phyloP scores from a whole-genome alignment of 2,329 filamentous ascomycete species.

The Niveomyces coronatus region DNA sequence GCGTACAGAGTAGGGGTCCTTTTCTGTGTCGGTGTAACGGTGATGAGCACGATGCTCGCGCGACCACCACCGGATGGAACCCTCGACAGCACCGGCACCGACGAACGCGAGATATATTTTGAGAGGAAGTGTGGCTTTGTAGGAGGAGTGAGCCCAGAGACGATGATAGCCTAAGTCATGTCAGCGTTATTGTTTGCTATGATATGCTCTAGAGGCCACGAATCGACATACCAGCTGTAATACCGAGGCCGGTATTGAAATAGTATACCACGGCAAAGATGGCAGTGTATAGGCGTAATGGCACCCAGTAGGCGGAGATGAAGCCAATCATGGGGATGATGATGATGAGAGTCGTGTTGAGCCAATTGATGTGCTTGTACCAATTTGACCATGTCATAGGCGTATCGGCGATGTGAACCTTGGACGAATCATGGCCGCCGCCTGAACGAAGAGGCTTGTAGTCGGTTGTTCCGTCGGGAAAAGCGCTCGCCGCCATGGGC shows the following conservation, averaged over 20 bases:
- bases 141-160: constrained; percentile 78
- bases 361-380: constrained; percentile 90
- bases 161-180: constrained; percentile 39
- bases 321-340: constrained; percentile 65
- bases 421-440: constrained; percentile 45
- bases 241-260: constrained; percentile 73
- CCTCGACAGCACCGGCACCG: constrained; percentile 74
- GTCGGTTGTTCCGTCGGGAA: constrained; percentile 44
- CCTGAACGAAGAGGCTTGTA: constrained; percentile 38
- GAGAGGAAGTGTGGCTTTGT: constrained; percentile 65
- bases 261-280: constrained; percentile 70
- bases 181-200: constrained; percentile 6
- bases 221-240: constrained; percentile 61
- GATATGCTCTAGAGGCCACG: too few species aligned
- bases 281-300: constrained; percentile 59
- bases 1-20: constrained; percentile 84
- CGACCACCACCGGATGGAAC: constrained; percentile 83
- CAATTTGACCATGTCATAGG: constrained; percentile 75
- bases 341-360: constrained; percentile 75
- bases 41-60: constrained; percentile 81
- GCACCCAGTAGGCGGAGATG: constrained; percentile 68
- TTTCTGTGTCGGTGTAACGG: constrained; percentile 85
- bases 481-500: constrained; percentile 29
- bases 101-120: constrained; percentile 74
- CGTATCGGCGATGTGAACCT: constrained; percentile 76